Percentiles rank a stretch among this genome's conserved stretches.
These are phyloP conservation scores for Rhodotorula sp. DNA, from an alignment of 1,284 basidiomycete species.

Conservation along the genomic window DNA sequence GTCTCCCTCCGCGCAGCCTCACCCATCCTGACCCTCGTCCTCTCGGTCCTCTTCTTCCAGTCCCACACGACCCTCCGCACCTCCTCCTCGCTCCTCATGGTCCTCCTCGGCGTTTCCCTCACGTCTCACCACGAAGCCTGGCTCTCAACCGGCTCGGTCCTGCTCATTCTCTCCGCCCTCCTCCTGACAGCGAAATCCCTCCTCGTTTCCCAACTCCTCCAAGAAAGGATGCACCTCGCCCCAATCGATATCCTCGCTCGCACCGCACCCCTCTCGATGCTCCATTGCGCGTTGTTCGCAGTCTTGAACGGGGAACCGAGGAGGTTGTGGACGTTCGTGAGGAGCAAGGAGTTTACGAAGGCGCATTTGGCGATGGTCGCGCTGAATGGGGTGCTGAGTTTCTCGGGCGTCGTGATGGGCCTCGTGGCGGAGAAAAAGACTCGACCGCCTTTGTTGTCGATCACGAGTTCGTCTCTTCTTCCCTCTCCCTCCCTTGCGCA, in stretches of 20 bases:
- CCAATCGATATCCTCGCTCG: conserved; percentile 36
- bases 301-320: conserved; percentile 31
- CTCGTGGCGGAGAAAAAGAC: conserved; percentile 32
- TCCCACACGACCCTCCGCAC: conserved; percentile 20
- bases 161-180: conserved; percentile 28
- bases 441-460: conserved; percentile 24
- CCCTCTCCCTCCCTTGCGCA: not conserved
- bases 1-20: conserved; percentile 37
- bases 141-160: conserved; percentile 26
- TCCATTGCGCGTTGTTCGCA: conserved; percentile 34
- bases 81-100: conserved; percentile 25
- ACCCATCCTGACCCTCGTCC: conserved; percentile 35
- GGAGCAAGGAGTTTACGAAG: conserved; percentile 19
- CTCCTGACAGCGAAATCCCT: conserved; percentile 34
- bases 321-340: conserved; percentile 16
- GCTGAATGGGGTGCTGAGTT: conserved; percentile 32
- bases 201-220: conserved; percentile 33
- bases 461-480: conserved; percentile 24
- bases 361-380: conserved; percentile 25
- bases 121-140: conserved; percentile 31
- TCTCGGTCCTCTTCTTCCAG: conserved; percentile 33
- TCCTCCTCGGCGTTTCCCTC: conserved; percentile 36
- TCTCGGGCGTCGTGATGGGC: conserved; percentile 20
- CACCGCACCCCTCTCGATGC: conserved; percentile 19
- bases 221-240: conserved; percentile 20